These are phyloP conservation scores for Tolypocladium nubicola DNA, from an alignment of 2,329 filamentous ascomycete species.

Conservation along the genomic window DNA sequence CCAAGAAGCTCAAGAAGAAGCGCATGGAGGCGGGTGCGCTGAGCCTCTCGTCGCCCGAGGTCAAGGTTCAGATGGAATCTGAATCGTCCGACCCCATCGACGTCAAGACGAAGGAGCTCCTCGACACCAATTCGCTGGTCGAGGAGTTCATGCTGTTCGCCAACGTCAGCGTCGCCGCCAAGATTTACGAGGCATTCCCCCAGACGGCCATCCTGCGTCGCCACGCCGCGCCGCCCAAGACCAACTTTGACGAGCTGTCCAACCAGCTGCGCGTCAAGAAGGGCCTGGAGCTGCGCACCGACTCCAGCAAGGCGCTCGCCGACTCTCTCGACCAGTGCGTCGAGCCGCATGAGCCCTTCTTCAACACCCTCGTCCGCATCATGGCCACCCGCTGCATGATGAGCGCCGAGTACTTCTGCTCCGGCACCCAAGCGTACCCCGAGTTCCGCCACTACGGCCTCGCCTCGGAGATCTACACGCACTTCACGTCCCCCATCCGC, in stretches of 20 bases:
- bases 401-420: conserved; percentile 95
- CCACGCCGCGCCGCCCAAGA: conserved; percentile 84
- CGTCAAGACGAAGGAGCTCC: conserved; percentile 86
- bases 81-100: conserved; percentile 95
- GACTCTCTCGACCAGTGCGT: conserved; percentile 81
- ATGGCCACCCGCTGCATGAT: conserved; percentile 99
- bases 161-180: conserved; percentile 86
- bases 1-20: conserved; percentile 87
- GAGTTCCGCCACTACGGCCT: conserved; percentile 97
- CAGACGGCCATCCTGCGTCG: conserved; percentile 91
- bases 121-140: conserved; percentile 94
- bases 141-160: conserved; percentile 99
- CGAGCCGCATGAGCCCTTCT: conserved; percentile 77
- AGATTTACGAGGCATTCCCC: conserved; percentile 84
- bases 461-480: conserved; percentile 93
- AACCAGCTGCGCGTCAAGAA: conserved; percentile 86
- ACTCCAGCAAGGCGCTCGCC: conserved; percentile 86
- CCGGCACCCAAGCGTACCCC: conserved; percentile 81
- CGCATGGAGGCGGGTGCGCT: conserved; percentile 92
- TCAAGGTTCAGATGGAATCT: conserved; percentile 88
- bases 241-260: conserved; percentile 89
- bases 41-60: conserved; percentile 94
- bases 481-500: conserved; percentile 95
- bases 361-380: conserved; percentile 96
- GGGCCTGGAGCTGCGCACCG: conserved; percentile 66